Base-by-base conservation (phyloP, 106 monocot species). In the Phalaenopsis aphrodite region DNA sequence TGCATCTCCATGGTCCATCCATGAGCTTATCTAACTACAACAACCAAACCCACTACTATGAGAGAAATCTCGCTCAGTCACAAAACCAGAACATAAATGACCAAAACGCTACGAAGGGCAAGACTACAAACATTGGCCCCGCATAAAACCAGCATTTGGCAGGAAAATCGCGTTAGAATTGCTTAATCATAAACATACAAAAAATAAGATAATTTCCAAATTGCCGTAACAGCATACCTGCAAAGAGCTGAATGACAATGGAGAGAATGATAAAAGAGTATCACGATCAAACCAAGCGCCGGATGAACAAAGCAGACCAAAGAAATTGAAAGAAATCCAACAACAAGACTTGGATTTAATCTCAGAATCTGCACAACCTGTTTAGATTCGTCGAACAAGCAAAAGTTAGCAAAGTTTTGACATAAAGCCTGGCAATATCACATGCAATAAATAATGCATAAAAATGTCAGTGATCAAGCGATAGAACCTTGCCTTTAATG, bases 261-360 rank as follows among this genome's bases (percentile, higher is more conserved):
- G 76, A 88, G 84, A 46, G 82, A 89, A 90, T 99, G 91, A 84
- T 77, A 91, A 18, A 99, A 55, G 58, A 99, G 86, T 75, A 99
- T 82, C 39, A 91, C 78, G 82, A 88, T 80, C 78, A 99, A 82
- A 56, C 98, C 98, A 56, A 94, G 75, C 5, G 94, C 92, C 83
- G 98, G 98, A 84, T 99, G 98, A 78, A 94, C 88, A 78, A 99
- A 99, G 80, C 86, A 91, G 75, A 91, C 89, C 24, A 94, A 65
- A 72, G 87, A 90, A 72, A 92, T 84, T 81, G 94, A 71, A 57
- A 89, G 71, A 80, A 89, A 83, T 76, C 90, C 90, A 65, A 94
- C 87, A 80, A 93, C 81, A 11, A 93, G 39, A 81, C 84, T 85
- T 81, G 91, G 85, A 47, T 83, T 91, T 49, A 83, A 84, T 80